A percentile compares a stretch with the other conserved stretches of the same genome.
Evolutionary conservation across 2,329 filamentous ascomycete species (phyloP).

Genomic region (Diaporthe batatas): DNA sequence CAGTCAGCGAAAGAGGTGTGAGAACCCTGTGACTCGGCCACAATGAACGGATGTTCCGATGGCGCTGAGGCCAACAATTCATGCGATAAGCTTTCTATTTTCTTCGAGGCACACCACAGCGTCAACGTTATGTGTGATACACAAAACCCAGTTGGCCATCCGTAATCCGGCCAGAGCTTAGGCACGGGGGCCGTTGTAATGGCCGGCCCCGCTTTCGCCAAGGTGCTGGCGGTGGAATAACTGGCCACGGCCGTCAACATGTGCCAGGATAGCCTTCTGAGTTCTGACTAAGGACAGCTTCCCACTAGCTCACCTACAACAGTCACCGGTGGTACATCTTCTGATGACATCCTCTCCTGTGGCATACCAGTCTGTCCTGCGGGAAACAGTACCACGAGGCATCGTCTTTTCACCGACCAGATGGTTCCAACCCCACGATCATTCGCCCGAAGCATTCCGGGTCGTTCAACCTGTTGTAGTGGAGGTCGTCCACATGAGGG

Average conservation of each 20-base stretch:
- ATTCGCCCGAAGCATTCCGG: no score
- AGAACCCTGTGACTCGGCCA: not conserved
- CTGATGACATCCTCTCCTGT: no score
- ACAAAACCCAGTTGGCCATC: not conserved
- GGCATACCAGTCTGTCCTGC: no score
- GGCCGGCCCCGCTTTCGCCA: conserved; percentile 1
- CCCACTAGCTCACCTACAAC: no score
- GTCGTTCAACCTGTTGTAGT: no score
- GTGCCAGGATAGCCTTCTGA: no score
- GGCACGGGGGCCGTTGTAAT: not conserved
- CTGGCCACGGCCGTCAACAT: not conserved
- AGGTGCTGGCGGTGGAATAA: not conserved
- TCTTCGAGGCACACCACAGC: not conserved
- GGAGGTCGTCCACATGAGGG: not conserved
- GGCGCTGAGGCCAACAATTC: not conserved
- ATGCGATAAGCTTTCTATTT: not conserved
- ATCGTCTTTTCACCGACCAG: no score
- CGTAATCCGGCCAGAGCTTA: conserved; percentile 6
- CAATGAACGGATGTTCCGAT: not conserved
- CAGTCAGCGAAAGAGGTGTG: not conserved
- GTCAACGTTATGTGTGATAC: no score
- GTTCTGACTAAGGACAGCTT: no score
- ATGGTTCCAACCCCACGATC: no score
- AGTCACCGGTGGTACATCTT: no score
- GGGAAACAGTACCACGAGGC: no score